Conservation (phyloP, 106 monocot genomes). For the Dactylorhiza incarnata region DNA sequence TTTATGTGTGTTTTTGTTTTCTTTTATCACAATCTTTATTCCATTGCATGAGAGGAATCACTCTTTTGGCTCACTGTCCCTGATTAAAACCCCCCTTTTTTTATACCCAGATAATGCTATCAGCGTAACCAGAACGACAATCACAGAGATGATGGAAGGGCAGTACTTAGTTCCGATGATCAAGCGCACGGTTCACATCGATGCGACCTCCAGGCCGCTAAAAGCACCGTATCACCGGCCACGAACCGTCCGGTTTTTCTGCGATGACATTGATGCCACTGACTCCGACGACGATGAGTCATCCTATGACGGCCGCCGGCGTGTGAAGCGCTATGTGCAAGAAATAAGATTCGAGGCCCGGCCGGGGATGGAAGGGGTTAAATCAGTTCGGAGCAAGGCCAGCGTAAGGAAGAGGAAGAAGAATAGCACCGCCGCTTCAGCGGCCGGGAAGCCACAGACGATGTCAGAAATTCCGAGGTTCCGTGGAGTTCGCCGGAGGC, state of each 20-base stretch:
- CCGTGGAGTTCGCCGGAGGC: slow-evolving; percentile 49
- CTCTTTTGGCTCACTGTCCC: background rate
- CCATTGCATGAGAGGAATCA: no score
- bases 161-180: background rate
- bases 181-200: slow-evolving; percentile 20
- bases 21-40: background rate
- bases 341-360: slow-evolving; percentile 24
- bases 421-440: background rate
- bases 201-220: slow-evolving; percentile 3
- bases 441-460: background rate
- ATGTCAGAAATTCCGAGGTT: slow-evolving; percentile 15
- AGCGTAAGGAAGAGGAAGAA: background rate
- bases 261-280: slow-evolving; percentile 50
- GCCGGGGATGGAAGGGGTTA: background rate
- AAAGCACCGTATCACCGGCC: background rate
- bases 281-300: slow-evolving; percentile 37
- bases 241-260: slow-evolving; percentile 20
- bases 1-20: background rate
- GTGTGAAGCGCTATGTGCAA: slow-evolving; percentile 21
- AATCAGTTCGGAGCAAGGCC: background rate
- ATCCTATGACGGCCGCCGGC: background rate
- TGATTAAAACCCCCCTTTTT: background rate
- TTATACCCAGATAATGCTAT: background rate
- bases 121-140: background rate
- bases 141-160: background rate